phyloP scores from a whole-genome alignment of 2,329 filamentous ascomycete species.

The Monilinia vaccinii-corymbosi region DNA sequence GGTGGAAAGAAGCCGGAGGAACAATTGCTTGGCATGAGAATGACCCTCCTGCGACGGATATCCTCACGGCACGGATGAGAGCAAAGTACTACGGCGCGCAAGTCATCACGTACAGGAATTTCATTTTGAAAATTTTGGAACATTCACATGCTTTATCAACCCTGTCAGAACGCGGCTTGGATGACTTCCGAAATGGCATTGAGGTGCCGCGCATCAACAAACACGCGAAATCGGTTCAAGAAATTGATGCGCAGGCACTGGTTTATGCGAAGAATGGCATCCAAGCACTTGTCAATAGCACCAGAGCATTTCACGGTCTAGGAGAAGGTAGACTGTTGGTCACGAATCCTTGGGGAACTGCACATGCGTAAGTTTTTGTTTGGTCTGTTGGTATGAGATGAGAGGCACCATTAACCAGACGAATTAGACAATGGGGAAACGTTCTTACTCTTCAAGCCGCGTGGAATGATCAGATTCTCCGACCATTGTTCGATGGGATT shows the following conservation, averaged over 20 bases:
- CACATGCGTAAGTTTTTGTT: conserved; percentile 70
- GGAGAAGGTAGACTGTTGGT: conserved; percentile 60
- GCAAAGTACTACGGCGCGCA: conserved; percentile 92
- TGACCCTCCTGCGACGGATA: conserved; percentile 64
- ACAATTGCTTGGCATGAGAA: conserved; percentile 41
- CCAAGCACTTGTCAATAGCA: conserved; percentile 73
- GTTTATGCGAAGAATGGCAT: conserved; percentile 42
- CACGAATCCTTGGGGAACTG: conserved; percentile 93
- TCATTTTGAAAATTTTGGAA: conserved; percentile 48
- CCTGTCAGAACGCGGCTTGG: conserved; percentile 14
- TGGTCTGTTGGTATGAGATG: background rate
- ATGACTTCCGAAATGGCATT: conserved; percentile 20
- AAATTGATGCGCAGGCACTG: conserved; percentile 39
- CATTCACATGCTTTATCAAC: conserved; percentile 22
- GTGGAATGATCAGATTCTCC: conserved; percentile 57
- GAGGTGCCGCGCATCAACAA: conserved; percentile 32
- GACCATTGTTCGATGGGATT: conserved; percentile 44
- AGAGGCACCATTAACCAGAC: conserved; percentile 19
- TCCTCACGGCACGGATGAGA: conserved; percentile 73
- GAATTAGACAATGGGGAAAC: conserved; percentile 84
- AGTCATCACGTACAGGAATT: conserved; percentile 81
- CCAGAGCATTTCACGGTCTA: conserved; percentile 66
- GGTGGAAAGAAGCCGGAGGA: conserved; percentile 1
- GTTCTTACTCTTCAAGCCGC: conserved; percentile 82
- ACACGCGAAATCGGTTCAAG: conserved; percentile 28